Percentiles rank a stretch among this genome's conserved stretches.
phyloP scores from a whole-genome alignment of 352 stramenopile species.

The Globisporangium nunn region DNA sequence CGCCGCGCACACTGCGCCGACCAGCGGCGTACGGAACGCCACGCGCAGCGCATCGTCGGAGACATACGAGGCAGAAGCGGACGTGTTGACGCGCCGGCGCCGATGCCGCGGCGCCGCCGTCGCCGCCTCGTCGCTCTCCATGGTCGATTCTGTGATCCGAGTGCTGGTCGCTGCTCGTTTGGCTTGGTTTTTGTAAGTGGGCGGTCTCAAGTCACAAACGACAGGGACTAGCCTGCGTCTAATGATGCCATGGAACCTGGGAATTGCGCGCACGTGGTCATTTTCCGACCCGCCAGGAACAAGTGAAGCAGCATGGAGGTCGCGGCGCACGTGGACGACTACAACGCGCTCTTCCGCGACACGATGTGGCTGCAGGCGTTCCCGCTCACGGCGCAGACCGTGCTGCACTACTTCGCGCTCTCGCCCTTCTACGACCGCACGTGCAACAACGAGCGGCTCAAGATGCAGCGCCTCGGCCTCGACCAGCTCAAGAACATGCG shows the following conservation, averaged over 20 bases:
- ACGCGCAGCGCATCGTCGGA: conserved; percentile 10
- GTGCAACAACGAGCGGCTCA: conserved; percentile 88
- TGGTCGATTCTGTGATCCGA: no score
- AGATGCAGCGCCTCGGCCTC: conserved; percentile 83
- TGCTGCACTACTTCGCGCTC: conserved; percentile 85
- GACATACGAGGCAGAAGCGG: conserved; percentile 4
- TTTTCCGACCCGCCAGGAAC: neutral
- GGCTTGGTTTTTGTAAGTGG: no score
- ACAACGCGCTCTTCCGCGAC: conserved; percentile 84
- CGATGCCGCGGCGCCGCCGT: neutral
- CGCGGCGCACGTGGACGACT: conserved; percentile 71
- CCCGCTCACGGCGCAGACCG: conserved; percentile 73
- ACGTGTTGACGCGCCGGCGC: neutral
- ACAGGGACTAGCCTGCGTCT: no score
- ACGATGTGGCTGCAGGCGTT: conserved; percentile 86
- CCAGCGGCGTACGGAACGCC: conserved; percentile 35
- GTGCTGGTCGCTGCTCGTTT: no score
- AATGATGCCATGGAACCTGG: no score
- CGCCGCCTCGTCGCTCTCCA: neutral
- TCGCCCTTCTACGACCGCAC: conserved; percentile 86
- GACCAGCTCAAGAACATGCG: conserved; percentile 86
- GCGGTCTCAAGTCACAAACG: no score
- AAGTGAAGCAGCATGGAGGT: conserved; percentile 43
- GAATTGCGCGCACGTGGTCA: neutral
- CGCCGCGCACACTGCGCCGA: conserved; percentile 29